A percentile compares a stretch with the other conserved stretches of the same genome.
Evolutionary conservation across 306 rosid species (phyloP).

Genomic region (Trichosanthes truncata): DNA sequence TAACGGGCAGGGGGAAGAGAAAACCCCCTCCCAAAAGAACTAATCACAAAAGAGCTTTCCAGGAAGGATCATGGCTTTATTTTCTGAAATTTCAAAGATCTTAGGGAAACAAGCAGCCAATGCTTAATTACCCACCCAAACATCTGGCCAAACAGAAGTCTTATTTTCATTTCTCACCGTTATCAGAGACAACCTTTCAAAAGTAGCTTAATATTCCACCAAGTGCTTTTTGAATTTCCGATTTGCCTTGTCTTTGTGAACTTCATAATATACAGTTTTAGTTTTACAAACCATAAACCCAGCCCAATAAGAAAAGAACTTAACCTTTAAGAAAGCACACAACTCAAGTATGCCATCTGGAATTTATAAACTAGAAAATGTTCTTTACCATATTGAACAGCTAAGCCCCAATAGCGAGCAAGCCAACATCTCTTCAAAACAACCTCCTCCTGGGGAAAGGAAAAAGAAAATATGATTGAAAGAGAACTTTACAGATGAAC

Average conservation of each 20-base stretch:
- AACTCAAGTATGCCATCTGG: conserved; percentile 5
- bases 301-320: background rate
- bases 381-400: conserved; percentile 73
- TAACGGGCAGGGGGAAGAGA: background rate
- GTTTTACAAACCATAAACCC: background rate
- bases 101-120: background rate
- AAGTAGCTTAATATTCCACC: background rate
- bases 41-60: background rate
- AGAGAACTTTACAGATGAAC: background rate
- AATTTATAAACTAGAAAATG: conserved; percentile 20
- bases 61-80: background rate
- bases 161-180: background rate
- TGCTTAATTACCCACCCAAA: background rate
- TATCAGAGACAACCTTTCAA: background rate
- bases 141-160: background rate
- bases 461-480: conserved; percentile 3
- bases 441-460: conserved; percentile 74
- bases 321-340: conserved; percentile 10
- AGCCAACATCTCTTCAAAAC: conserved; percentile 99
- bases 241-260: background rate
- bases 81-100: background rate
- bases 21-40: background rate
- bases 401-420: conserved; percentile 94
- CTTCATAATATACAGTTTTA: conserved; percentile 1
- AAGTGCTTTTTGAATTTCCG: background rate